Percentiles rank a stretch among this genome's conserved stretches.
Evolutionary conservation across 305 asterid genomes (phyloP).

Genomic region (Fraxinus sp.): DNA sequence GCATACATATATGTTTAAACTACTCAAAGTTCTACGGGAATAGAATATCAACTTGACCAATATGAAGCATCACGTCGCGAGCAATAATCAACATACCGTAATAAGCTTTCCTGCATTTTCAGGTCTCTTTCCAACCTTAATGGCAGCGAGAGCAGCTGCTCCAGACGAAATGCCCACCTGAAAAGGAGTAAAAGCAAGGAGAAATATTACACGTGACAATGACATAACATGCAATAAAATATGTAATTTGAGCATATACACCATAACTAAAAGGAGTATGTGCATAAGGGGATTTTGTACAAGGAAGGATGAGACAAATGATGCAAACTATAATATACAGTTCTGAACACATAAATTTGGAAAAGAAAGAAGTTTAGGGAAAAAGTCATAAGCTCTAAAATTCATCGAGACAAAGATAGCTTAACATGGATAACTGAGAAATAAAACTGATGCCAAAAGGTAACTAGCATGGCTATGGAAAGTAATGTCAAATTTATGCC

Average conservation of each 20-base stretch:
- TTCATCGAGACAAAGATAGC: background rate
- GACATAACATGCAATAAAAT: slow-evolving; percentile 2
- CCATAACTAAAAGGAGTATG: background rate
- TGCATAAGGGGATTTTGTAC: background rate
- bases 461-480: background rate
- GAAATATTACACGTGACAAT: background rate
- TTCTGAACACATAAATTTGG: background rate
- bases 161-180: slow-evolving; percentile 99
- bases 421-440: background rate
- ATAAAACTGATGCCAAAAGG: background rate
- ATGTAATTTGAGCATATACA: background rate
- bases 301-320: background rate
- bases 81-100: slow-evolving; percentile 48
- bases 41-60: slow-evolving; percentile 4
- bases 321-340: background rate
- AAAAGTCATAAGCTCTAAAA: background rate
- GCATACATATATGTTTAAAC: slow-evolving; percentile 14
- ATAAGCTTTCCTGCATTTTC: slow-evolving; percentile 98
- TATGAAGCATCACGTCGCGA: slow-evolving; percentile 8
- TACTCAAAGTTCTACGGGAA: background rate
- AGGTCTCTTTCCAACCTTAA: slow-evolving; percentile 80
- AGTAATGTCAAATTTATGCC: background rate
- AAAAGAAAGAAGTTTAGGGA: background rate
- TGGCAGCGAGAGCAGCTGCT: slow-evolving; percentile 97
- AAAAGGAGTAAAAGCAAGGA: slow-evolving; percentile 6